phyloP scores from a whole-genome alignment of 2,329 filamentous ascomycete genomes.

The Trichoderma sp. region DNA sequence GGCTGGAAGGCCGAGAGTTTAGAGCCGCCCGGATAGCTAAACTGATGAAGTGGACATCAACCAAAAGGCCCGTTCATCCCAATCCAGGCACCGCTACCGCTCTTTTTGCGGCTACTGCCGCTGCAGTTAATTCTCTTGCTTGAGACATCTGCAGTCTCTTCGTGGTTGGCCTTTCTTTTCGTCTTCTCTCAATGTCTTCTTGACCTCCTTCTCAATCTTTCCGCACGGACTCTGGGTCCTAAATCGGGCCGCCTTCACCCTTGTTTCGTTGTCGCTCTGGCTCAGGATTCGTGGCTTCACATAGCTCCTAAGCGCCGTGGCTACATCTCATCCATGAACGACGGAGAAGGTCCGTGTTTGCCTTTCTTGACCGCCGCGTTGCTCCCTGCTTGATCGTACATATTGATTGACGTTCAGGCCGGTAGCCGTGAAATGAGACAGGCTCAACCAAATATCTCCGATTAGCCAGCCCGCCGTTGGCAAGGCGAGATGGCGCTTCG shows the following conservation, averaged over 20 bases:
- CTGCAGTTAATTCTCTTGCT: slow-evolving; percentile 5
- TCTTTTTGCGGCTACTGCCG: slow-evolving; percentile 13
- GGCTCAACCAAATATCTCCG: slow-evolving; percentile 6
- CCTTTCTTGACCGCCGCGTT: slow-evolving; percentile 16
- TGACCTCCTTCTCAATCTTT: background rate
- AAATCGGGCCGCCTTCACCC: slow-evolving; percentile 17
- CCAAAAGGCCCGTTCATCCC: slow-evolving; percentile 22
- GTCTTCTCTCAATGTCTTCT: background rate
- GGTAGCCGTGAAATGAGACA: slow-evolving; percentile 16
- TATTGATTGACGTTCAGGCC: background rate
- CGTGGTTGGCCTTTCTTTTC: background rate
- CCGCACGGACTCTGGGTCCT: slow-evolving; percentile 25
- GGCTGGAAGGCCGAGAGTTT: background rate
- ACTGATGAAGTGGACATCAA: slow-evolving; percentile 17
- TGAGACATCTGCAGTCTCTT: background rate
- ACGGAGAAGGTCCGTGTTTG: slow-evolving; percentile 9
- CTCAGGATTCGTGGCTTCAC: slow-evolving; percentile 15
- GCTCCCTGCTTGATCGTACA: background rate
- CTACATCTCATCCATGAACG: slow-evolving; percentile 1
- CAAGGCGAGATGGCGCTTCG: slow-evolving; percentile 1
- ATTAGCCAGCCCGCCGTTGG: slow-evolving; percentile 9
- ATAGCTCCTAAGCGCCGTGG: slow-evolving; percentile 15
- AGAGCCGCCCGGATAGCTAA: slow-evolving; percentile 21
- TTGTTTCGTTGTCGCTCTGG: background rate
- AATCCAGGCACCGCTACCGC: slow-evolving; percentile 21